Evolutionary conservation across 75 land plant genomes (phyloP), one percentile per base, ranked within the genome.

Genomic region (Larix kaempferi): DNA sequence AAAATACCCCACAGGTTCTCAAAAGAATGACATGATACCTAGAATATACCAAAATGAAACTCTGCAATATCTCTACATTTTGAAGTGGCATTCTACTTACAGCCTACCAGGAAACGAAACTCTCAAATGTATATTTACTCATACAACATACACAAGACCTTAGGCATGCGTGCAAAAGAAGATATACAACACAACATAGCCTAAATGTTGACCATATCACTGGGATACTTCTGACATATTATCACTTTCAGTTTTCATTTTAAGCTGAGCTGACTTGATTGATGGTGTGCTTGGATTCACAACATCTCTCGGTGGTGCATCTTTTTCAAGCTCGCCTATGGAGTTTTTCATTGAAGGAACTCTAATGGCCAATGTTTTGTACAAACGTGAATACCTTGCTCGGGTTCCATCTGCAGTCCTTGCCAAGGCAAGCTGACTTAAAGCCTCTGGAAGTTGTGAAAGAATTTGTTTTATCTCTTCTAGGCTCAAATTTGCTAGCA

Each of bases 321-420:
- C 92, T 73, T 84, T 84, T 25, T 94, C 98, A 66, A 94, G 88
- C 76, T 94, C 91, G 3, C 78, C 82, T 29, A 91, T 86, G 11
- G 89, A 78, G 76, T 83, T 86, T 75, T 89, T 88, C 77, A 94
- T 71, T 12, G 93, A 85, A 35, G 98, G 98, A 71, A 97, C 94
- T 62, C 94, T 85, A 80, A 91, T 87, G 23, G 99, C 98, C 71
- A 94, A 74, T 55, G 99, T 92, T 77, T 91, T 89, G 84, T 94
- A 96, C 35, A 96, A 83, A 54, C 99, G 78, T 21, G 93, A 86
- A 74, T 94, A 96, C 54, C 99, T 80, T 41, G 99, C 99, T 55
- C 99, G 80, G 19, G 98, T 96, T 29, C 98, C 98, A 79, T 96
- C 99, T 12, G 95, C 98, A 16, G 99, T 94, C 60, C 95, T 84